Evolutionary conservation across 31 red algal species (phyloP).

Genomic region (Porphyra umbilicalis): DNA sequence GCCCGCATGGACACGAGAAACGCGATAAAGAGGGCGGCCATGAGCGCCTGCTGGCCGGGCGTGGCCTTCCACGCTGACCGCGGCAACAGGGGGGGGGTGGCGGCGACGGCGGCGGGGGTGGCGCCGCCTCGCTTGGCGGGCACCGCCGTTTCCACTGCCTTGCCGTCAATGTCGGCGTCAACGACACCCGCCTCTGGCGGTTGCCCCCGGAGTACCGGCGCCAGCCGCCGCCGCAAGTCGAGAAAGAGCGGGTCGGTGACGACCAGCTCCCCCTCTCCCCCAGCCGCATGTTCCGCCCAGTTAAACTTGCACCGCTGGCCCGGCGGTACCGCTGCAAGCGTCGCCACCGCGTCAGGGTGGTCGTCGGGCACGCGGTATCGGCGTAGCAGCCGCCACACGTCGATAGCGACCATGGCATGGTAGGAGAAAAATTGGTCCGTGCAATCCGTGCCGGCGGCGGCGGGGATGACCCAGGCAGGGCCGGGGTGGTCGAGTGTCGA

Average conservation of each 20-base stretch:
- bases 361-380: not conserved
- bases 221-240: not conserved
- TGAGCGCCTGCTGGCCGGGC: not conserved
- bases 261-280: not conserved
- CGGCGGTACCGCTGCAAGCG: not conserved
- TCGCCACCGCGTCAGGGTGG: not conserved
- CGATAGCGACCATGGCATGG: not conserved
- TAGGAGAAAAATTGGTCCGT: not conserved
- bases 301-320: not conserved
- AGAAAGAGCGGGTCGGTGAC: not conserved
- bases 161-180: not conserved
- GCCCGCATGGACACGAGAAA: not conserved
- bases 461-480: not conserved
- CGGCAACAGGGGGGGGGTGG: not conserved
- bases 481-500: not conserved
- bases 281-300: not conserved
- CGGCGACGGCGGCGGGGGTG: not conserved
- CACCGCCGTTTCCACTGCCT: no score
- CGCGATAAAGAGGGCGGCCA: not conserved
- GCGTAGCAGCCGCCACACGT: not conserved
- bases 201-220: not conserved
- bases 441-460: not conserved
- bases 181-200: not conserved
- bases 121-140: no score
- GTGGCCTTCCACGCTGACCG: not conserved